Percentiles rank a stretch among this genome's conserved stretches.
Conservation (phyloP, 176 grass and related monocot species). For the Hordeum marinum region DNA sequence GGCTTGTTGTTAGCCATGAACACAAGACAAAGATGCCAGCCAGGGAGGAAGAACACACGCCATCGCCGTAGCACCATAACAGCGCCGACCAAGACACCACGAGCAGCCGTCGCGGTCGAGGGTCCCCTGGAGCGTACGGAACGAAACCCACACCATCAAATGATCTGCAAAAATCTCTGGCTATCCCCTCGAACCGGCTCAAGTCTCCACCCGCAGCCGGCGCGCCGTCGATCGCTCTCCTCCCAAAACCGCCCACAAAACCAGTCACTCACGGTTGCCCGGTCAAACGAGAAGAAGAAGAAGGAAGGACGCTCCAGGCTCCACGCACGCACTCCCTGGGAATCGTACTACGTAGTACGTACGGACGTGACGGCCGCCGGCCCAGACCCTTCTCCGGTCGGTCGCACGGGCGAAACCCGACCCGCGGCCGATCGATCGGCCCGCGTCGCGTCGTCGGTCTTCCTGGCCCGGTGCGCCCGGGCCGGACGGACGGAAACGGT, state of each 20-base stretch:
- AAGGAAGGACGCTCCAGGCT: no score
- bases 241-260: no score
- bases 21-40: neutral
- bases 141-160: neutral
- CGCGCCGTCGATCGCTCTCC: neutral
- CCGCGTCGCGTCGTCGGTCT: neutral
- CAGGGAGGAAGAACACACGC: neutral
- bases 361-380: neutral
- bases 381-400: no score
- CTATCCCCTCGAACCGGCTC: no score
- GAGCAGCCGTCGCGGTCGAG: neutral
- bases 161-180: no score
- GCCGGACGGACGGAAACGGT: neutral
- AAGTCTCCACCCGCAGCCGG: neutral
- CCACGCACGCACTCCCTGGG: neutral
- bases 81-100: neutral
- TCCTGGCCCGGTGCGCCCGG: neutral
- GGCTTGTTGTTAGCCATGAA: neutral
- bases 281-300: neutral
- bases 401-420: no score
- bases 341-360: neutral
- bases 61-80: neutral
- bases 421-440: no score
- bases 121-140: neutral
- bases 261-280: neutral